Conservation (phyloP, 139 green algal species). For the Micractinium conductrix region DNA sequence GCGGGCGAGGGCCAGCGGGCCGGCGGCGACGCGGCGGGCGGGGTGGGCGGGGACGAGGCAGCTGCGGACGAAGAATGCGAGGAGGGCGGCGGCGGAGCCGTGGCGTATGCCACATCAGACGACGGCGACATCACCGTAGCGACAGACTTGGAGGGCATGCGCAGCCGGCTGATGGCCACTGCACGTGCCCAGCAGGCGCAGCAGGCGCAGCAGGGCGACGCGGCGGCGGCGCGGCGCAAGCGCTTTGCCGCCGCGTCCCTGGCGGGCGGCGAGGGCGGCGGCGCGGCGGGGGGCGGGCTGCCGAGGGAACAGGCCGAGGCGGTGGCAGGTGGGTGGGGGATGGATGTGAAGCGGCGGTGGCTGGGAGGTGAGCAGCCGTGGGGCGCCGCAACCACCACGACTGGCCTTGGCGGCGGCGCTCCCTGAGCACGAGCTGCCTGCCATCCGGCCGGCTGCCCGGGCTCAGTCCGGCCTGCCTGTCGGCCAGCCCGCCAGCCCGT, state of each 20-base stretch:
- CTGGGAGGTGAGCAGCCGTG: no score
- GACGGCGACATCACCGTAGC: slow-evolving; percentile 12
- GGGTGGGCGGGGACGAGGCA: not conserved
- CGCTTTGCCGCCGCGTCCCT: slow-evolving; percentile 13
- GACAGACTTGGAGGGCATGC: slow-evolving; percentile 13
- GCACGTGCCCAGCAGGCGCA: not conserved
- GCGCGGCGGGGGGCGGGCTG: not conserved
- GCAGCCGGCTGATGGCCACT: not conserved
- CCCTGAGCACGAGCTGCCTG: no score
- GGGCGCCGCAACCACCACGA: no score
- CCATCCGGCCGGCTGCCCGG: not conserved
- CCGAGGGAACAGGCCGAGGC: slow-evolving; percentile 22
- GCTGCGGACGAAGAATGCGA: no score
- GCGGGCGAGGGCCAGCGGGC: not conserved
- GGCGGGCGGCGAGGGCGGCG: not conserved
- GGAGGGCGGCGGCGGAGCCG: not conserved
- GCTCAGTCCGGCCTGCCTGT: not conserved
- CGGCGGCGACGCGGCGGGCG: not conserved
- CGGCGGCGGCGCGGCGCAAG: not conserved
- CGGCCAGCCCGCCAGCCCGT: no score
- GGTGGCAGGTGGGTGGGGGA: slow-evolving; percentile 16
- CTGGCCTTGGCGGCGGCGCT: no score
- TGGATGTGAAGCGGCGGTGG: no score
- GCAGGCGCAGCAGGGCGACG: not conserved
- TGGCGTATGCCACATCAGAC: not conserved